Conservation (phyloP, 1,284 basidiomycete species). For the Microbotryum violaceum region DNA sequence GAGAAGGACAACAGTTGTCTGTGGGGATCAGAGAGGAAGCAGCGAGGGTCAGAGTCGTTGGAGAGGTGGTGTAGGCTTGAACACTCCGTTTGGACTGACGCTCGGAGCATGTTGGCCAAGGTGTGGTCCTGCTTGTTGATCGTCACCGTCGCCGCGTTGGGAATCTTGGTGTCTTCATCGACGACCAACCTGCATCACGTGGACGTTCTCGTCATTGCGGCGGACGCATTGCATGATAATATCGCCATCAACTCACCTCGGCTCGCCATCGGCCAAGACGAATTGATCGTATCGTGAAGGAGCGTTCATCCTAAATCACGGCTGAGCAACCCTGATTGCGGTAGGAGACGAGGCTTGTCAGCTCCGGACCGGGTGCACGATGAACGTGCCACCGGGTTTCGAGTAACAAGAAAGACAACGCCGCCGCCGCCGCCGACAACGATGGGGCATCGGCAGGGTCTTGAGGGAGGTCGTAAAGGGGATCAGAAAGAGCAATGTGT, state of each 20-base stretch:
- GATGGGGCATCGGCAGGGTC: not conserved
- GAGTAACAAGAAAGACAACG: not conserved
- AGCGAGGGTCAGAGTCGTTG: conserved; percentile 1
- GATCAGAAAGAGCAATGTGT: conserved; percentile 37
- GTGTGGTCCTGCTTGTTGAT: conserved; percentile 97
- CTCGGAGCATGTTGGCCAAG: conserved; percentile 86
- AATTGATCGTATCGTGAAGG: conserved; percentile 86
- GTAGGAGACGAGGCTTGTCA: not conserved
- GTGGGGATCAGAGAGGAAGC: conserved; percentile 10
- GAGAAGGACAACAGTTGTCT: conserved; percentile 82
- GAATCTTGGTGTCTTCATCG: conserved; percentile 91
- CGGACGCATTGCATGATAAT: not conserved
- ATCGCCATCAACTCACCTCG: conserved; percentile 57
- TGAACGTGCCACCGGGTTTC: not conserved
- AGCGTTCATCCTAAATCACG: conserved; percentile 63
- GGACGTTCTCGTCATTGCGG: no score
- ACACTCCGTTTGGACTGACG: conserved; percentile 55
- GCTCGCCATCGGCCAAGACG: conserved; percentile 86
- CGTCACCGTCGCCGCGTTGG: conserved; percentile 89
- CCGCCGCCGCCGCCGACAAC: not conserved
- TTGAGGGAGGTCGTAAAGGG: not conserved
- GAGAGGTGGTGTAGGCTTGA: not conserved
- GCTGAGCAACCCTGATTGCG: conserved; percentile 20
- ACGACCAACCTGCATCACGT: conserved; percentile 64
- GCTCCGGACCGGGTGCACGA: not conserved